These are phyloP conservation scores for Xerocomus minutiporus DNA, from an alignment of 1,284 basidiomycete species.

Conservation along the genomic window DNA sequence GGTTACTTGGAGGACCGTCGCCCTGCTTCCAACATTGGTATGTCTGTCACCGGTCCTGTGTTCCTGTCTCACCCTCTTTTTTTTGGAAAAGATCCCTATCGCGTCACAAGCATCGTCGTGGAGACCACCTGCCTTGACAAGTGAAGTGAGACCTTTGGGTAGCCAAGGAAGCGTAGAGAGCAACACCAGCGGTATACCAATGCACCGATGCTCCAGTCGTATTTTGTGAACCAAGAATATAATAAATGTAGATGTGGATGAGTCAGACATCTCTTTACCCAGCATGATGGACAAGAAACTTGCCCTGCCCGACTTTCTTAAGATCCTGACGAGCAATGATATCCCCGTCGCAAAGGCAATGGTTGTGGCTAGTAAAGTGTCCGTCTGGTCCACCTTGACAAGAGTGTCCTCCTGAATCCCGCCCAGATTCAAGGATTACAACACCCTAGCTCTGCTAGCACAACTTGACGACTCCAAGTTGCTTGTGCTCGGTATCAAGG, in stretches of 20 bases:
- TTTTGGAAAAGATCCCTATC: constrained; percentile 69
- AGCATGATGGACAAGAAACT: constrained; percentile 43
- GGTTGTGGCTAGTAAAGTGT: constrained; percentile 75
- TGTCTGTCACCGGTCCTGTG: constrained; percentile 28
- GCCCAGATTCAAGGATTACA: constrained; percentile 69
- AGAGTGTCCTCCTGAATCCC: constrained; percentile 6
- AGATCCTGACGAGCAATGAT: constrained; percentile 60
- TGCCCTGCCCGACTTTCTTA: constrained; percentile 69
- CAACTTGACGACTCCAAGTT: constrained; percentile 60
- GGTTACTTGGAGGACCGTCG: constrained; percentile 97
- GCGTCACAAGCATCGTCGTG: constrained; percentile 85
- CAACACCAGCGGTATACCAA: constrained; percentile 22
- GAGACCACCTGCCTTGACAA: constrained; percentile 78
- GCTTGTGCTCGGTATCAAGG: constrained; percentile 51
- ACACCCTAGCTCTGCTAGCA: constrained; percentile 56
- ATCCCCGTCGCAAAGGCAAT: constrained; percentile 74
- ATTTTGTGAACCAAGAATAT: constrained; percentile 7
- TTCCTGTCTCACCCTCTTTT: constrained; percentile 9
- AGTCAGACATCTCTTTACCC: background rate
- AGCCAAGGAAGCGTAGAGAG: constrained; percentile 9
- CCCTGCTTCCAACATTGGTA: constrained; percentile 96
- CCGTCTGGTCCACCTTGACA: constrained; percentile 24
- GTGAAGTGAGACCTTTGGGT: constrained; percentile 30
- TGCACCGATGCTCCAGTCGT: constrained; percentile 3
- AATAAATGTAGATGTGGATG: background rate